Conservation (phyloP, 2,329 filamentous ascomycete species). For the Colletotrichum gigasporum region DNA sequence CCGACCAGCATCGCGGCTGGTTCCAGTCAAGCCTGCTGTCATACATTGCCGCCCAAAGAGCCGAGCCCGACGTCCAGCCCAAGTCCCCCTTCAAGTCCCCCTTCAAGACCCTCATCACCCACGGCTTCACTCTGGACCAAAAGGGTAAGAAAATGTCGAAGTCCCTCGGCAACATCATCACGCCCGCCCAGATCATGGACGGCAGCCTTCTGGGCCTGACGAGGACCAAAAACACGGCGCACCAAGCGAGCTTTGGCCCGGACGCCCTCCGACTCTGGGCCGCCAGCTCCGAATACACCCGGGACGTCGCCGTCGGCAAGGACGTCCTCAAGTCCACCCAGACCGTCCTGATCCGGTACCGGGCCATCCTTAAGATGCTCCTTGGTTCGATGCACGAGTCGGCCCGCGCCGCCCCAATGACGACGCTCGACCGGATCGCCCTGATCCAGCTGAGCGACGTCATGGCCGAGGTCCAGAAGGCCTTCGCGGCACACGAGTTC, state of each 20-base stretch:
- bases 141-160: slow-evolving; percentile 99
- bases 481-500: slow-evolving; percentile 81
- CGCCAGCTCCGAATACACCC: slow-evolving; percentile 90
- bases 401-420: slow-evolving; percentile 59
- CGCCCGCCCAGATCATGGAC: slow-evolving; percentile 84
- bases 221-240: slow-evolving; percentile 67
- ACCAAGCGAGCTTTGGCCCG: slow-evolving; percentile 81
- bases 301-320: slow-evolving; percentile 84
- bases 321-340: slow-evolving; percentile 82
- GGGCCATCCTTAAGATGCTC: slow-evolving; percentile 90
- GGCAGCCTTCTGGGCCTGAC: slow-evolving; percentile 79
- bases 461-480: slow-evolving; percentile 69
- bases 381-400: slow-evolving; percentile 76
- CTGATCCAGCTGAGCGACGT: slow-evolving; percentile 76
- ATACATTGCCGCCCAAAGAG: slow-evolving; percentile 72
- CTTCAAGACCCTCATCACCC: slow-evolving; percentile 90
- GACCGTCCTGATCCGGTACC: slow-evolving; percentile 82
- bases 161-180: slow-evolving; percentile 88
- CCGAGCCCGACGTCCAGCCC: slow-evolving; percentile 40
- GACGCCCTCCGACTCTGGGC: slow-evolving; percentile 92
- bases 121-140: slow-evolving; percentile 92
- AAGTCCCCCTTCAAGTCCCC: slow-evolving; percentile 78
- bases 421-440: slow-evolving; percentile 77
- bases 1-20: slow-evolving; percentile 97
- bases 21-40: slow-evolving; percentile 97